phyloP scores from a whole-genome alignment of 139 green algal species.

The Volvox africanus region DNA sequence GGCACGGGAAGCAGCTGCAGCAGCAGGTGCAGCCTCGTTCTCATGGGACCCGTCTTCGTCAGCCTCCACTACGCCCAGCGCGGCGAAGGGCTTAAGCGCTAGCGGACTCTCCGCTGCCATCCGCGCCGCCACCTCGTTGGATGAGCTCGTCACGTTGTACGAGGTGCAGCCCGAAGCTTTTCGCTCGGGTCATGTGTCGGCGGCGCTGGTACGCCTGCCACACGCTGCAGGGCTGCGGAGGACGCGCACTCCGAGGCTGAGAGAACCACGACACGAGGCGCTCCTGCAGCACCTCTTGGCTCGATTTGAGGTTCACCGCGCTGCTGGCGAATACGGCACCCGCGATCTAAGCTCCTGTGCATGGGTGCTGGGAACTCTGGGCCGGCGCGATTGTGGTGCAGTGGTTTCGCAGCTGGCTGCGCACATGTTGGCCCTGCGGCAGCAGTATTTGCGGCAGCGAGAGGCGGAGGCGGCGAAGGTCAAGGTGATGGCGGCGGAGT shows the following conservation, averaged over 20 bases:
- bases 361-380: conserved; percentile 47
- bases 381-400: not conserved
- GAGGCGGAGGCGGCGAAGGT: too few relatives aligned
- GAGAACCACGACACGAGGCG: not conserved
- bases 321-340: conserved; percentile 1
- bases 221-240: not conserved
- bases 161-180: not conserved
- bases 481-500: not conserved
- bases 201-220: not conserved
- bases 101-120: conserved; percentile 6
- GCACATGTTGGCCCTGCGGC: conserved; percentile 18
- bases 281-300: conserved; percentile 3
- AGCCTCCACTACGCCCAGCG: too few relatives aligned
- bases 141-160: conserved; percentile 23
- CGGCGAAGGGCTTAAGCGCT: not conserved
- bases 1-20: too few relatives aligned
- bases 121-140: not conserved
- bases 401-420: not conserved
- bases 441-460: not conserved
- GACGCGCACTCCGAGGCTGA: not conserved
- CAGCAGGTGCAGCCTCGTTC: too few relatives aligned
- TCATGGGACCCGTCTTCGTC: too few relatives aligned
- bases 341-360: conserved; percentile 34
- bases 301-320: not conserved
- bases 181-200: conserved; percentile 8